phyloP scores from a whole-genome alignment of 2,329 filamentous ascomycete genomes.

The Dothistroma pini region DNA sequence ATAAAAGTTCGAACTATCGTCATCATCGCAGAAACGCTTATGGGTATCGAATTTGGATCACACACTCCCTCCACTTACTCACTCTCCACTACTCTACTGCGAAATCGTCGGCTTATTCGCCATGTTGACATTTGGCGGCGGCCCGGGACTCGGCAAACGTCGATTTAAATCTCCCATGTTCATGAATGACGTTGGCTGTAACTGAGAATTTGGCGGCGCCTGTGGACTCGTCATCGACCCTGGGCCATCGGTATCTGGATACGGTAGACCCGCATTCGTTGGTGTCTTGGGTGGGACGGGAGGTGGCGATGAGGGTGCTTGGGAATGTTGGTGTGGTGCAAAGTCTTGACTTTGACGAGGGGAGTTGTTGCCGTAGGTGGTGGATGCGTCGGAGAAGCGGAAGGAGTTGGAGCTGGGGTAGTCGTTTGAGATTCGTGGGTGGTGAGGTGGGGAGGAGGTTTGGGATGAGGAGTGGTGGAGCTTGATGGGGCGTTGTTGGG shows the following conservation, averaged over 20 bases:
- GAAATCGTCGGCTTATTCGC: constrained; percentile 64
- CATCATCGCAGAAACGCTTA: background rate
- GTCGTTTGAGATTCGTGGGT: constrained; percentile 14
- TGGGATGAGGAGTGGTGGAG: constrained; percentile 14
- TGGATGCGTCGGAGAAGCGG: constrained; percentile 9
- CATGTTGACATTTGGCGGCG: constrained; percentile 81
- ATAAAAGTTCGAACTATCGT: too few species aligned
- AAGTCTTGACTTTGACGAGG: constrained; percentile 24
- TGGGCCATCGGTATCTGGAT: constrained; percentile 21
- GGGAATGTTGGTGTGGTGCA: background rate
- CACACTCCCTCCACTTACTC: background rate
- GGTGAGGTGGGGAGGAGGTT: constrained; percentile 13
- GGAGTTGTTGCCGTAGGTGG: constrained; percentile 12
- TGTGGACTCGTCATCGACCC: constrained; percentile 8
- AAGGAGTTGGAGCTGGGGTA: constrained; percentile 10
- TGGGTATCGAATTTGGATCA: background rate
- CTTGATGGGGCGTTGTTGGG: constrained; percentile 6
- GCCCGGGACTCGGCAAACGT: constrained; percentile 72
- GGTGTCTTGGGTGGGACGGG: constrained; percentile 33
- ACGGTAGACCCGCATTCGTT: constrained; percentile 20
- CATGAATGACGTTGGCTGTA: constrained; percentile 30
- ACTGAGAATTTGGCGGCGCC: background rate
- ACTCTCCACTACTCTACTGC: background rate
- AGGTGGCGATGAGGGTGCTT: constrained; percentile 6
- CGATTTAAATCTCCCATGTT: constrained; percentile 33